Evolutionary conservation across 1,284 basidiomycete species (phyloP).

Genomic region (Stygiomarasmius scandens): DNA sequence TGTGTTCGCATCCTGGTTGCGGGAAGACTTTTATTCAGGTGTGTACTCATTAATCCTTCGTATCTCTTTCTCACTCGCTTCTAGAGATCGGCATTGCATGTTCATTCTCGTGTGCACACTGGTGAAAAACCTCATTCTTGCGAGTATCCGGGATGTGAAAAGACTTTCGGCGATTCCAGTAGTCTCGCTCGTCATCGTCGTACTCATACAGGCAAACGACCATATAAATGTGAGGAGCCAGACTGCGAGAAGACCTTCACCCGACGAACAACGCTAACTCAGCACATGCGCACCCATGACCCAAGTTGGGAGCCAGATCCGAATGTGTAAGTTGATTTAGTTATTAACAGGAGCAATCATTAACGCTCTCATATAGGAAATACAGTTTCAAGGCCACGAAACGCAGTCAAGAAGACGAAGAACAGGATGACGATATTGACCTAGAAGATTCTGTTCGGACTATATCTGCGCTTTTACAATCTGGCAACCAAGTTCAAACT

Average conservation of each 20-base stretch:
- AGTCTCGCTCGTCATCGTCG: conserved; percentile 87
- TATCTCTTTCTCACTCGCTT: conserved; percentile 21
- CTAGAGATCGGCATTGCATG: conserved; percentile 83
- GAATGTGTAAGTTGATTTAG: conserved; percentile 58
- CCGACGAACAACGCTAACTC: conserved; percentile 75
- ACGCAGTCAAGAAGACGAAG: conserved; percentile 54
- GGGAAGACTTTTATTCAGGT: conserved; percentile 89
- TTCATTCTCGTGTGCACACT: conserved; percentile 85
- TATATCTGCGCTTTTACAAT: conserved; percentile 66
- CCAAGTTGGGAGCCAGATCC: conserved; percentile 81
- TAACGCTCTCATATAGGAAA: conserved; percentile 47
- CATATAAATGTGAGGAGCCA: conserved; percentile 79
- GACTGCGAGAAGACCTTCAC: conserved; percentile 86
- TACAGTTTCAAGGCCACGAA: conserved; percentile 77
- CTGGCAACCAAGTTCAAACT: conserved; percentile 35
- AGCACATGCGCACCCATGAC: conserved; percentile 83
- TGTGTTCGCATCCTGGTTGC: conserved; percentile 69
- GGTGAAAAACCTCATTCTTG: conserved; percentile 89
- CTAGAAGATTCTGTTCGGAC: conserved; percentile 71
- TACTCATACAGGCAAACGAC: conserved; percentile 82
- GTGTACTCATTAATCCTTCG: conserved; percentile 19
- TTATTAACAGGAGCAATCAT: background rate
- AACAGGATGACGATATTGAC: conserved; percentile 49
- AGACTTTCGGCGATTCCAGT: conserved; percentile 86
- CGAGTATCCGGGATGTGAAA: conserved; percentile 82